Conservation (phyloP, 805 yeast species). For the Starmerella floricola region DNA sequence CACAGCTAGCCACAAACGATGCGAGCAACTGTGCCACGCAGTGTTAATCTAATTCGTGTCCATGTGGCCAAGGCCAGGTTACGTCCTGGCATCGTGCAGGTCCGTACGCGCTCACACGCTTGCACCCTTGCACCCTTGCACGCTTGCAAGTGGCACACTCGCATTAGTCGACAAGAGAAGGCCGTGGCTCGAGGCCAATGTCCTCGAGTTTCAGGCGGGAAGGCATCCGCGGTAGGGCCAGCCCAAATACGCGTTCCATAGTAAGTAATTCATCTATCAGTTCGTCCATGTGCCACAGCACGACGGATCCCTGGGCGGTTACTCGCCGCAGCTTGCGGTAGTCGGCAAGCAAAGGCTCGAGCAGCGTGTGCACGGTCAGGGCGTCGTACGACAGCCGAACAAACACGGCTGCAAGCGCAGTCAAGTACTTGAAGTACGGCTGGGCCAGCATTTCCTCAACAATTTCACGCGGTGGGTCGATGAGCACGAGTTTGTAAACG, state of each 20-base stretch:
- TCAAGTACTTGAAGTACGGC: slow-evolving; percentile 62
- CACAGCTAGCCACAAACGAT: too few relatives aligned
- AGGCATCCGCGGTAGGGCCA: slow-evolving; percentile 56
- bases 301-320: slow-evolving; percentile 29
- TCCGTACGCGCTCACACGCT: too few relatives aligned
- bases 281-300: slow-evolving; percentile 54
- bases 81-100: too few relatives aligned
- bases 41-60: too few relatives aligned
- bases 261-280: slow-evolving; percentile 50
- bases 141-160: too few relatives aligned
- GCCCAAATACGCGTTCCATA: slow-evolving; percentile 53
- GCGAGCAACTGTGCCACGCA: too few relatives aligned
- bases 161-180: slow-evolving; percentile 1
- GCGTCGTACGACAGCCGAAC: slow-evolving; percentile 35
- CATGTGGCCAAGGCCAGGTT: too few relatives aligned
- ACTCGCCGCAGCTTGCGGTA: slow-evolving; percentile 54
- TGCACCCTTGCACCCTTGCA: too few relatives aligned
- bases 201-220: slow-evolving; percentile 31
- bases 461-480: slow-evolving; percentile 54
- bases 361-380: slow-evolving; percentile 35
- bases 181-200: slow-evolving; percentile 15
- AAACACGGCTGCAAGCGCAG: slow-evolving; percentile 59
- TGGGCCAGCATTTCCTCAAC: slow-evolving; percentile 45
- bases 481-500: slow-evolving; percentile 60
- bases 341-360: slow-evolving; percentile 52